phyloP scores from a whole-genome alignment of 2,329 filamentous ascomycete species.

The Beauveria rudraprayagi region DNA sequence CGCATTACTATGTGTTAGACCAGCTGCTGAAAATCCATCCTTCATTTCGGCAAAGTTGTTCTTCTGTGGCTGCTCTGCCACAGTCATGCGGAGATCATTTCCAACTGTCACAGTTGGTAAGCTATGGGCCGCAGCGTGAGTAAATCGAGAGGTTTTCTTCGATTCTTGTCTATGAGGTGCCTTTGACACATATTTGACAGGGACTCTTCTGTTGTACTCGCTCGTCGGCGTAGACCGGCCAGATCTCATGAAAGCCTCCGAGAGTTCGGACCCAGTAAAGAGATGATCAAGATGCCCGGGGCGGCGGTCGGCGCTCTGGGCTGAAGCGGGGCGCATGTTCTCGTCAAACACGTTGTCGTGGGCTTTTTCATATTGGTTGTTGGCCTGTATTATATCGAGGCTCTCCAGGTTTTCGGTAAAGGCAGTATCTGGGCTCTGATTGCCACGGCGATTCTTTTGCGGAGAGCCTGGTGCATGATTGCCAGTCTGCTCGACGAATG shows the following conservation, averaged over 20 bases:
- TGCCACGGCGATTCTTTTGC: background rate
- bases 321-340: constrained; percentile 1
- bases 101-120: constrained; percentile 16
- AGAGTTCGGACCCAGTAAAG: constrained; percentile 32
- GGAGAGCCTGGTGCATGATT: background rate
- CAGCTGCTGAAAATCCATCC: constrained; percentile 9
- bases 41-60: constrained; percentile 1
- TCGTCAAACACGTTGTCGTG: background rate
- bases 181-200: constrained; percentile 10
- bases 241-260: constrained; percentile 32
- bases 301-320: background rate
- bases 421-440: constrained; percentile 1
- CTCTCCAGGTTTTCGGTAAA: constrained; percentile 7
- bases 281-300: constrained; percentile 12
- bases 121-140: constrained; percentile 8
- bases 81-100: constrained; percentile 12
- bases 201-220: constrained; percentile 19
- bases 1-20: background rate
- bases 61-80: background rate
- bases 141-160: background rate
- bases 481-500: constrained; percentile 4
- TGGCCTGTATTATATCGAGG: background rate
- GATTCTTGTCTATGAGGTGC: background rate
- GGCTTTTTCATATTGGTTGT: background rate
- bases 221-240: constrained; percentile 29